A percentile compares a stretch with the other conserved stretches of the same genome.
Conservation (phyloP, 306 rosid species). For the Citrullus mucosospermus region DNA sequence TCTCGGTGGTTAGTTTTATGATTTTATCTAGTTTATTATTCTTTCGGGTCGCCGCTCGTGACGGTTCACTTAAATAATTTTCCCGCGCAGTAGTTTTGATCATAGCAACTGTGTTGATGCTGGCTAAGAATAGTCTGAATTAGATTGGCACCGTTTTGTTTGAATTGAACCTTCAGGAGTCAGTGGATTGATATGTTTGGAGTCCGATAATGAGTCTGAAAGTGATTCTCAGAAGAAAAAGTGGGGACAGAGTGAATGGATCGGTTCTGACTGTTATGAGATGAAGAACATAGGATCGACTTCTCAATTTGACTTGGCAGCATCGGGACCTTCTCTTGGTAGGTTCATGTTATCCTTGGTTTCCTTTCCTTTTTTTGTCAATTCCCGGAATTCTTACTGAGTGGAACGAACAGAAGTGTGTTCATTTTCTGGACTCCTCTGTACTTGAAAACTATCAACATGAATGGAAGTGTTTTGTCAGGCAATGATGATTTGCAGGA, state of each 20-base stretch:
- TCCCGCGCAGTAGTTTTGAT: not conserved
- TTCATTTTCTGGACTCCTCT: not conserved
- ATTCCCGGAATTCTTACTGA: not conserved
- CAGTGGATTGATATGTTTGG: conserved; percentile 65
- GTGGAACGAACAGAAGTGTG: not conserved
- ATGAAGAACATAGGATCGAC: conserved; percentile 25
- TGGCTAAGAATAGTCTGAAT: not conserved
- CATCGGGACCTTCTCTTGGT: conserved; percentile 33
- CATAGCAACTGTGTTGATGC: not conserved
- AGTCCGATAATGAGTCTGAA: conserved; percentile 68
- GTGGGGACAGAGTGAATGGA: conserved; percentile 19
- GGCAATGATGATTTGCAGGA: conserved; percentile 24
- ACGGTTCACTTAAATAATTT: not conserved
- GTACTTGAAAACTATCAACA: not conserved
- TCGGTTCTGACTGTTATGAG: conserved; percentile 9
- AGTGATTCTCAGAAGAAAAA: conserved; percentile 16
- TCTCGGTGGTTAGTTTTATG: not conserved
- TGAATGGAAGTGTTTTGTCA: conserved; percentile 15
- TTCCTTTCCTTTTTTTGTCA: not conserved
- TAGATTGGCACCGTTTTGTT: conserved; percentile 4
- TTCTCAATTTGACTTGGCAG: conserved; percentile 8
- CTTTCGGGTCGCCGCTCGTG: not conserved
- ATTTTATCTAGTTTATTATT: not conserved
- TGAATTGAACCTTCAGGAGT: conserved; percentile 29
- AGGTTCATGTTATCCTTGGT: conserved; percentile 9